Evolutionary conservation across 352 stramenopile genomes (phyloP).

Genomic region (Phytophthora ramorum): DNA sequence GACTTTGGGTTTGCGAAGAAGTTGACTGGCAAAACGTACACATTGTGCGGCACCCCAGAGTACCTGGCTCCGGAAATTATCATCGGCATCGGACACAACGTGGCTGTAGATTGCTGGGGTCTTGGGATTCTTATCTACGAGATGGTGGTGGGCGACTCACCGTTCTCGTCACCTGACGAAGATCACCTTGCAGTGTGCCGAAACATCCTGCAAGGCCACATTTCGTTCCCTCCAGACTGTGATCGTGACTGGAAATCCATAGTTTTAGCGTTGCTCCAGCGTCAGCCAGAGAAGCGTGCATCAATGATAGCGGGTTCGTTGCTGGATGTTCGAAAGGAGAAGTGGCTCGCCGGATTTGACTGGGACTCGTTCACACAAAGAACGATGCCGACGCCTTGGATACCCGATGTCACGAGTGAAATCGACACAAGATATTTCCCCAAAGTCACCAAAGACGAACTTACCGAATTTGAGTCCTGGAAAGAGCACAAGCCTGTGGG

Average conservation of each 20-base stretch:
- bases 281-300: constrained; percentile 50
- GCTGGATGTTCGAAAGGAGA: constrained; percentile 38
- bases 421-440: constrained; percentile 54
- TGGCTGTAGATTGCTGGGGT: constrained; percentile 95
- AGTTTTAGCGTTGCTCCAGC: constrained; percentile 49
- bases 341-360: constrained; percentile 54
- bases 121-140: constrained; percentile 96
- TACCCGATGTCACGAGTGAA: constrained; percentile 43
- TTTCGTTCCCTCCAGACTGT: constrained; percentile 88
- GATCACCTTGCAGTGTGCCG: constrained; percentile 96
- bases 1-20: constrained; percentile 86
- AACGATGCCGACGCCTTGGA: constrained; percentile 50
- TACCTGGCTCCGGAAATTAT: constrained; percentile 90
- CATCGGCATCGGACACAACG: constrained; percentile 81
- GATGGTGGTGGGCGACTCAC: constrained; percentile 95
- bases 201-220: constrained; percentile 92
- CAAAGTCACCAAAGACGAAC: constrained; percentile 38
- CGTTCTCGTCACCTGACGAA: constrained; percentile 91
- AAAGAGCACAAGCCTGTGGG: constrained; percentile 35
- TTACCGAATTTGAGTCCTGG: constrained; percentile 46
- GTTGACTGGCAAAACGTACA: constrained; percentile 77
- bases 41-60: constrained; percentile 81
- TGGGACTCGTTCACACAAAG: constrained; percentile 47
- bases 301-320: constrained; percentile 37
- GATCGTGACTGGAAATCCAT: constrained; percentile 49